These are phyloP conservation scores for Aspergillus floridensis DNA, from an alignment of 2,329 filamentous ascomycete genomes.

Conservation along the genomic window DNA sequence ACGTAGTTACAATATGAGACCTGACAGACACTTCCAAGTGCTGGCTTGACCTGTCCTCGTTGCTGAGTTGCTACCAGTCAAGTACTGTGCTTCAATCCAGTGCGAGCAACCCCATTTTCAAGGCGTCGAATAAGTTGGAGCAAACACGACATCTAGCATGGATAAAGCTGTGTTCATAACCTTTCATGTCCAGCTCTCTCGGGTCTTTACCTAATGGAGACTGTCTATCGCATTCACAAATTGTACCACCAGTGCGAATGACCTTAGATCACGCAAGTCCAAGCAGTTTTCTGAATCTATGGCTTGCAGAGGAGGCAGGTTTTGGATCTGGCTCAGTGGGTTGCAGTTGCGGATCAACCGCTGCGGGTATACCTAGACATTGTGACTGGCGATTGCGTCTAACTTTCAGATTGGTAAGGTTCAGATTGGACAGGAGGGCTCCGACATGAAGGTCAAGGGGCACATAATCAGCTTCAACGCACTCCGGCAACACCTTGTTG, in stretches of 20 bases:
- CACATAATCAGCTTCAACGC: conserved; percentile 17
- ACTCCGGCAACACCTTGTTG: conserved; percentile 13
- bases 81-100: too few species aligned
- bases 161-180: too few species aligned
- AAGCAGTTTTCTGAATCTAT: not conserved
- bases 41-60: too few species aligned
- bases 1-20: not conserved
- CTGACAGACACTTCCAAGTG: conserved; percentile 12
- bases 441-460: conserved; percentile 21
- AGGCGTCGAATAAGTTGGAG: too few species aligned
- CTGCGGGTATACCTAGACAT: not conserved
- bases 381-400: conserved; percentile 10
- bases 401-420: conserved; percentile 14
- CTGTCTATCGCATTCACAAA: too few species aligned
- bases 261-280: not conserved
- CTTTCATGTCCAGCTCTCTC: too few species aligned
- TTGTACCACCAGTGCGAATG: too few species aligned
- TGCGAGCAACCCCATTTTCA: too few species aligned
- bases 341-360: not conserved
- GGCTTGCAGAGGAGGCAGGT: not conserved
- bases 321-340: not conserved
- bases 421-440: conserved; percentile 17
- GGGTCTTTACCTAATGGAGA: too few species aligned
- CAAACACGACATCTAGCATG: too few species aligned
- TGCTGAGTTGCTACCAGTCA: too few species aligned